Evolutionary conservation across 371 early-diverging fungal species (phyloP).

Genomic region (Modicella reniformis): DNA sequence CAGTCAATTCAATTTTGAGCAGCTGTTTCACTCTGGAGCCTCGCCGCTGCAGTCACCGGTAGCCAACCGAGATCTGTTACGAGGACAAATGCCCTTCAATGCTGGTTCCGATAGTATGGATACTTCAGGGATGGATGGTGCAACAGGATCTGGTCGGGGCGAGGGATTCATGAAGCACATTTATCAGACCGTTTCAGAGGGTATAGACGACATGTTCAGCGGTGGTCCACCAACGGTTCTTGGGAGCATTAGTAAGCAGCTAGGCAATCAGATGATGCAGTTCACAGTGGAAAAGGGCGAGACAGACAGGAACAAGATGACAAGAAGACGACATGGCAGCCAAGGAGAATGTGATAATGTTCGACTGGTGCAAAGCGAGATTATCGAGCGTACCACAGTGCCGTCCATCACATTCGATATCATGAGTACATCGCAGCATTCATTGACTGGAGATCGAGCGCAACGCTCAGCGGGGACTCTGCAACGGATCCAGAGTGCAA

Average conservation of each 20-base stretch:
- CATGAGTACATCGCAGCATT: background rate
- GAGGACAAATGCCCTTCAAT: constrained; percentile 2
- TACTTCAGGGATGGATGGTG: constrained; percentile 4
- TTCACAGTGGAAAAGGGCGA: constrained; percentile 52
- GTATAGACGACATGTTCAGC: constrained; percentile 73
- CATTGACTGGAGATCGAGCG: background rate
- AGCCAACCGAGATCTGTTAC: constrained; percentile 16
- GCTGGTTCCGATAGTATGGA: constrained; percentile 15
- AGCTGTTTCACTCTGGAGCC: constrained; percentile 41
- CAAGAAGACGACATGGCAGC: constrained; percentile 28
- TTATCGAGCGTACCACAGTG: background rate
- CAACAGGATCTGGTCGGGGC: constrained; percentile 3
- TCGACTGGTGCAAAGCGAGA: constrained; percentile 16
- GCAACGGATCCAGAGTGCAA: constrained; percentile 13
- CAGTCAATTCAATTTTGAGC: constrained; percentile 37
- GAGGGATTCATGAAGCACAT: constrained; percentile 76
- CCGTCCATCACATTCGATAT: constrained; percentile 2
- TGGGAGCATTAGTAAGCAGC: constrained; percentile 75
- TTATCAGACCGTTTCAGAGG: constrained; percentile 76
- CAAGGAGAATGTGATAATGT: constrained; percentile 18
- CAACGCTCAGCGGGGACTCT: constrained; percentile 22
- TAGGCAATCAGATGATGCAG: constrained; percentile 75
- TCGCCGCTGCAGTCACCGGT: constrained; percentile 21
- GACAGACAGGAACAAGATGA: background rate
- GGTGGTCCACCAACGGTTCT: constrained; percentile 70